A percentile compares a stretch with the other conserved stretches of the same genome.
These are phyloP conservation scores for Aspergillus ochraceus DNA, from an alignment of 2,329 filamentous ascomycete genomes.

Conservation along the genomic window DNA sequence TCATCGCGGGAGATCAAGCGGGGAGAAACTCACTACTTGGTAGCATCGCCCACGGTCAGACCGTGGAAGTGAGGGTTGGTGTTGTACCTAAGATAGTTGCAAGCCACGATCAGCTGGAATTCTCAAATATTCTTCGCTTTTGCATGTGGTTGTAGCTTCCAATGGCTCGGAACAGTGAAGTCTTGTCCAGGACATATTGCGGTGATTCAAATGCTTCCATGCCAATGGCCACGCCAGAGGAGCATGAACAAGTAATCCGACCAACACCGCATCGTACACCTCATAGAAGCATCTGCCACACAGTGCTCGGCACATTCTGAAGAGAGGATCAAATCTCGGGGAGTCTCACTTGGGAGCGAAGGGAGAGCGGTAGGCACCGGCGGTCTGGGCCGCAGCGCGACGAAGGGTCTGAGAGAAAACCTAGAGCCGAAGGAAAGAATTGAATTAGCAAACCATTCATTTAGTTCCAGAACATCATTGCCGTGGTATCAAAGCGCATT, in stretches of 20 bases:
- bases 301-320: background rate
- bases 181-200: background rate
- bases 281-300: background rate
- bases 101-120: background rate
- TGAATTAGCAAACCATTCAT: constrained; percentile 17
- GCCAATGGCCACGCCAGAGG: background rate
- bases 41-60: constrained; percentile 42
- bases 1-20: background rate
- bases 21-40: constrained; percentile 47
- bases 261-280: no score
- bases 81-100: constrained; percentile 46
- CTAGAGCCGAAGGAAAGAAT: constrained; percentile 15
- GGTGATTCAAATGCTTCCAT: background rate
- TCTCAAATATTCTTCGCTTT: background rate
- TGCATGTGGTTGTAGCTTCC: background rate
- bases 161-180: background rate
- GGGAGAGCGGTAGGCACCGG: constrained; percentile 53
- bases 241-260: background rate
- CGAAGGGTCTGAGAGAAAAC: constrained; percentile 36
- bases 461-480: background rate
- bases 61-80: constrained; percentile 51
- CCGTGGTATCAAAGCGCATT: background rate
- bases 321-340: constrained; percentile 2
- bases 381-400: constrained; percentile 38
- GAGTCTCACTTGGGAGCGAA: constrained; percentile 58